phyloP scores from a whole-genome alignment of 148 eudicot genomes.

The Polygonum maritimum region DNA sequence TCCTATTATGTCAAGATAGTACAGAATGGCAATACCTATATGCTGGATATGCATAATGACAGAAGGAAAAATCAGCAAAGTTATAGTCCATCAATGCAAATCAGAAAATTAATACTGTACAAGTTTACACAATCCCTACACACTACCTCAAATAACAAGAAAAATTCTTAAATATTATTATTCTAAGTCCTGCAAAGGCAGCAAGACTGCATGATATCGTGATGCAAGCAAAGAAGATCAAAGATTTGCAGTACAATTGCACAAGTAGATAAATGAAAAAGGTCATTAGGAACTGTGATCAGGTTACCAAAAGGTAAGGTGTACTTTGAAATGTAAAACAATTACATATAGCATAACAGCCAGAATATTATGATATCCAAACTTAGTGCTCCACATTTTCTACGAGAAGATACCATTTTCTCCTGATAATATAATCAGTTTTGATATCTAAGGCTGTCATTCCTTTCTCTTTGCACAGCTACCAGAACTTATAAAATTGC shows the following conservation, averaged over 20 bases:
- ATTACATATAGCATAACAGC: conserved; percentile 25
- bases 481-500: conserved; percentile 5
- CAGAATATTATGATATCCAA: conserved; percentile 14
- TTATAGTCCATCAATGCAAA: background rate
- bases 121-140: background rate
- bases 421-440: background rate
- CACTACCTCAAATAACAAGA: background rate
- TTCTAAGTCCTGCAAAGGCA: background rate
- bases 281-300: background rate
- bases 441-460: conserved; percentile 19
- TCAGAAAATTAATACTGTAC: background rate
- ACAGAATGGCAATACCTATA: background rate
- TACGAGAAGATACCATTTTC: conserved; percentile 2
- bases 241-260: background rate
- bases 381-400: conserved; percentile 6
- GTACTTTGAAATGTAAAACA: conserved; percentile 46
- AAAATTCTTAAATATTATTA: background rate
- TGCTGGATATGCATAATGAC: background rate
- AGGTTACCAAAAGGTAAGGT: conserved; percentile 33
- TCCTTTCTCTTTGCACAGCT: conserved; percentile 12
- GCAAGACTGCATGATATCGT: background rate
- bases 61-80: background rate
- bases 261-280: background rate
- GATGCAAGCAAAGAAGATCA: background rate
- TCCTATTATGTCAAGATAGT: background rate